Evolutionary conservation across 805 yeast species (phyloP).

Genomic region (Vanderwaltozyma polyspora): DNA sequence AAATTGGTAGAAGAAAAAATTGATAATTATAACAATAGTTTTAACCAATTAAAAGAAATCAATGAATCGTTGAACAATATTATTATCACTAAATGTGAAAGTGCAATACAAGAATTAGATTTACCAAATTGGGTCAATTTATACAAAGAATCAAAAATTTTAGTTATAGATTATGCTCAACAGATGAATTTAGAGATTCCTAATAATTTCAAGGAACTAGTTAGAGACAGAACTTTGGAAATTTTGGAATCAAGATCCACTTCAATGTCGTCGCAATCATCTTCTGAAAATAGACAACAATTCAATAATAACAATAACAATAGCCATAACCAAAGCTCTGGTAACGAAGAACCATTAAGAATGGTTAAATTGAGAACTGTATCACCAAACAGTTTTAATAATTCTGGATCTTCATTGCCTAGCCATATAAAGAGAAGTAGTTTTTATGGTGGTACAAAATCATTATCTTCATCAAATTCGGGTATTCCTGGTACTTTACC

Average conservation of each 20-base stretch:
- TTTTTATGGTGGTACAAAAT: constrained; percentile 16
- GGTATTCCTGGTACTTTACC: constrained; percentile 17
- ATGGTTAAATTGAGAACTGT: constrained; percentile 3
- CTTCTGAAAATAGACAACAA: neutral
- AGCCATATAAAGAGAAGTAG: constrained; percentile 17
- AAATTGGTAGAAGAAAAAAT: neutral
- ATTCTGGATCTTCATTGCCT: neutral
- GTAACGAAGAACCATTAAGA: neutral
- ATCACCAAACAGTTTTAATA: neutral
- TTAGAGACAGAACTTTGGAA: constrained; percentile 1
- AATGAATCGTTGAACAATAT: neutral
- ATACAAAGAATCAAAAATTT: constrained; percentile 10
- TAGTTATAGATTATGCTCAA: constrained; percentile 8
- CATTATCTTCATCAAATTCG: constrained; percentile 8
- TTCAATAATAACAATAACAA: neutral
- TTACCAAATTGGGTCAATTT: constrained; percentile 12
- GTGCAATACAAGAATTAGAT: constrained; percentile 2
- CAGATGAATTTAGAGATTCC: constrained; percentile 7
- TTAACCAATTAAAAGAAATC: neutral
- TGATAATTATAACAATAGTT: neutral
- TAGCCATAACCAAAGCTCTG: neutral
- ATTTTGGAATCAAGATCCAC: neutral
- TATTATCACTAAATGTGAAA: constrained; percentile 1
- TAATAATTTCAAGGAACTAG: neutral
- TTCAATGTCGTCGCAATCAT: neutral